A percentile compares a stretch with the other conserved stretches of the same genome.
Conservation (phyloP, 768 basidiomycete species). For the Boletus pseudopeckii region DNA sequence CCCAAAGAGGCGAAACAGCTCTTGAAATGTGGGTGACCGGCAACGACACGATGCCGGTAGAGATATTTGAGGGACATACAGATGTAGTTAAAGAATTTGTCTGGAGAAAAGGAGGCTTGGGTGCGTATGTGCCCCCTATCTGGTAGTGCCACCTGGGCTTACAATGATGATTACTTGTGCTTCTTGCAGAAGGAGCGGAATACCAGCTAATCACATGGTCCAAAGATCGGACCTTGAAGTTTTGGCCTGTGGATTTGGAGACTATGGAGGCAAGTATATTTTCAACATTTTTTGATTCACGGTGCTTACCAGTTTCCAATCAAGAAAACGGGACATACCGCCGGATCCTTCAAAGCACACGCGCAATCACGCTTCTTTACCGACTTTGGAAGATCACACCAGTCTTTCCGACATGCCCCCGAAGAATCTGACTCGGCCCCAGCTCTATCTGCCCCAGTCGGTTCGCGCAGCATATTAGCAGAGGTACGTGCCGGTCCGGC, state of each 20-base stretch:
- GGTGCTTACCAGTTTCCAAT: constrained; percentile 6
- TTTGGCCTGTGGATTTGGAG: constrained; percentile 82
- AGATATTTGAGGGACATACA: constrained; percentile 81
- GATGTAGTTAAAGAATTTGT: constrained; percentile 98
- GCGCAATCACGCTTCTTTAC: constrained; percentile 23
- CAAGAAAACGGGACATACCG: constrained; percentile 50
- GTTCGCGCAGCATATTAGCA: constrained; percentile 62
- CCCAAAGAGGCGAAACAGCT: constrained; percentile 81
- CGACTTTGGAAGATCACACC: constrained; percentile 25
- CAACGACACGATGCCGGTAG: constrained; percentile 44
- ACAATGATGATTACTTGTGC: not conserved
- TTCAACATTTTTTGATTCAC: not conserved
- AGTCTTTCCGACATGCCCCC: constrained; percentile 59
- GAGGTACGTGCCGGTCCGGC: constrained; percentile 61
- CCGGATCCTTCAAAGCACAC: constrained; percentile 25
- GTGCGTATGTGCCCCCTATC: constrained; percentile 30
- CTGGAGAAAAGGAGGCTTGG: constrained; percentile 72
- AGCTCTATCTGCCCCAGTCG: constrained; percentile 63
- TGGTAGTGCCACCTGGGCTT: not conserved
- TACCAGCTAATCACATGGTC: constrained; percentile 76
- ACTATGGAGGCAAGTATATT: constrained; percentile 54
- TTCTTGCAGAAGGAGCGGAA: constrained; percentile 43
- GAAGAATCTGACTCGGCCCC: constrained; percentile 36
- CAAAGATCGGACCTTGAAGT: constrained; percentile 85
- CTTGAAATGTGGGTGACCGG: constrained; percentile 75